Conservation (phyloP, 495 filamentous ascomycete species). For the Letharia columbiana region DNA sequence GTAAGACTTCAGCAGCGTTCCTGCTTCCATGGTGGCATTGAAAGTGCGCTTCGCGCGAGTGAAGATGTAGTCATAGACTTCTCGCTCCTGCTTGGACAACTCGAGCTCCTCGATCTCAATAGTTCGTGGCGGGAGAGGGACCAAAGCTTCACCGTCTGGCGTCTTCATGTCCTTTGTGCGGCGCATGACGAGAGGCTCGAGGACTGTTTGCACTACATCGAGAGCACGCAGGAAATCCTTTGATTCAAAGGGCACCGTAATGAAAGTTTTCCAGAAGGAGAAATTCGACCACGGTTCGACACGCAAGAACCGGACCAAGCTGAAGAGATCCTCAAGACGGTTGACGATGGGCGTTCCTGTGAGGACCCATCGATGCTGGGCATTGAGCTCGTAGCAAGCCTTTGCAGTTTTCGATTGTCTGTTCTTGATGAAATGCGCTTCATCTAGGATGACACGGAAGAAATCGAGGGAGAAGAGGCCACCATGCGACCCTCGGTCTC, state of each 20-base stretch:
- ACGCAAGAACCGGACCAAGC: conserved; percentile 77
- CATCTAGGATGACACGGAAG: conserved; percentile 89
- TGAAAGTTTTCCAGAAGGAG: conserved; percentile 98
- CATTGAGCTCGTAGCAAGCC: conserved; percentile 82
- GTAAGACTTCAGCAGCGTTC: conserved; percentile 87
- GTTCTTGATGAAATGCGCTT: conserved; percentile 93
- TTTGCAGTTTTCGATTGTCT: conserved; percentile 79
- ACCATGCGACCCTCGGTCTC: conserved; percentile 49
- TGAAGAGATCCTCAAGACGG: conserved; percentile 93
- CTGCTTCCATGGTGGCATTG: conserved; percentile 75
- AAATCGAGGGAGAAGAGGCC: conserved; percentile 89
- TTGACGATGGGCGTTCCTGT: conserved; percentile 98
- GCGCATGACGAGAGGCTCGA: conserved; percentile 90
- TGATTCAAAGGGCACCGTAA: conserved; percentile 91
- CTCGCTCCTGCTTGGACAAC: conserved; percentile 72
- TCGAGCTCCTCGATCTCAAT: conserved; percentile 80
- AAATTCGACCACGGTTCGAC: conserved; percentile 98
- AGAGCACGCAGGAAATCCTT: conserved; percentile 88
- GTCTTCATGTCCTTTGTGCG: conserved; percentile 98
- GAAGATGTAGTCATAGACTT: conserved; percentile 86
- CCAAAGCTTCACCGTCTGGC: conserved; percentile 75
- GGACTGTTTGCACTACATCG: conserved; percentile 92
- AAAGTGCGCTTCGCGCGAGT: conserved; percentile 75
- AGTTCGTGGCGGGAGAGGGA: conserved; percentile 71
- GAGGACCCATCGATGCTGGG: conserved; percentile 82